Conservation (phyloP, 345 rosid genomes). For the Kandelia obovata region DNA sequence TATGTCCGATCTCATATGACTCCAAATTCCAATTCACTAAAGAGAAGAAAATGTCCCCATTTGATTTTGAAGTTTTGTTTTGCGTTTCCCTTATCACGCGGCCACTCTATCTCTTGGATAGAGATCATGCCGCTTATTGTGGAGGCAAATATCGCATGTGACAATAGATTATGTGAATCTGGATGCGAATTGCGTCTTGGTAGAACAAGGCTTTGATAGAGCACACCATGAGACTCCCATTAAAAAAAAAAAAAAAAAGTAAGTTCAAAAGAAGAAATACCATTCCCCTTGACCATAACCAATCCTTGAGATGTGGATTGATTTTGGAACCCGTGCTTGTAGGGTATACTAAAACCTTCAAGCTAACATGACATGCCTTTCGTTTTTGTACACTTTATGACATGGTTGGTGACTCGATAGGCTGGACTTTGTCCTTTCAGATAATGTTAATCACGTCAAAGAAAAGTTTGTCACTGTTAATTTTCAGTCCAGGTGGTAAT, state of each 20-base stretch:
- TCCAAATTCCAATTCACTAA: no score
- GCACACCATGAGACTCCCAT: background rate
- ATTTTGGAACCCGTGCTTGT: constrained; percentile 16
- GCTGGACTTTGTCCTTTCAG: constrained; percentile 25
- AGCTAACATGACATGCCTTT: constrained; percentile 22
- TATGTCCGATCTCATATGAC: no score
- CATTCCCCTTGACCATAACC: background rate
- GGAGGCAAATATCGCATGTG: constrained; percentile 9
- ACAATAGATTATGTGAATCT: constrained; percentile 10
- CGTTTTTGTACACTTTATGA: constrained; percentile 12
- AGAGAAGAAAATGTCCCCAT: no score
- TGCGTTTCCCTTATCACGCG: background rate
- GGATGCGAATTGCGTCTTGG: background rate
- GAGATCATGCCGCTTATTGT: background rate
- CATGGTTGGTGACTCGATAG: constrained; percentile 11
- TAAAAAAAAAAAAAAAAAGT: background rate
- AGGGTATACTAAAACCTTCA: constrained; percentile 14
- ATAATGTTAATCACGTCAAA: background rate
- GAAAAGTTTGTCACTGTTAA: background rate
- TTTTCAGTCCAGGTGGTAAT: background rate
- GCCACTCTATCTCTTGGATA: background rate
- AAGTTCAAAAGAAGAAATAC: background rate
- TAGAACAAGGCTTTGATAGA: constrained; percentile 1
- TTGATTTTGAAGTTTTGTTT: background rate
- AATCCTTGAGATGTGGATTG: constrained; percentile 15